Conservation (phyloP, 2,329 filamentous ascomycete genomes). For the Penicillium sp. region DNA sequence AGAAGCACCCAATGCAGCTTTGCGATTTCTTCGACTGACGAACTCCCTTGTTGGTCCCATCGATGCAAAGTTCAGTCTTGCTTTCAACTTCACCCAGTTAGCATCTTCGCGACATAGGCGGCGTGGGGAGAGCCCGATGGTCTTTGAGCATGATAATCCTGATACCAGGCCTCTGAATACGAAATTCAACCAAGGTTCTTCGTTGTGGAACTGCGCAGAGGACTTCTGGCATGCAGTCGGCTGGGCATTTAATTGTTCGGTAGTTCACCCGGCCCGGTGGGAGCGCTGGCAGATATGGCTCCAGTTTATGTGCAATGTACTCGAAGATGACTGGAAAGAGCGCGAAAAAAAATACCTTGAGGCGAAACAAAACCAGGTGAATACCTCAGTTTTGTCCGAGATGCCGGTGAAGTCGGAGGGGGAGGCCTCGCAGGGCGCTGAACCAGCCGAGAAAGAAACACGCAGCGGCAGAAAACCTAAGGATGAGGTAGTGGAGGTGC, state of each 20-base stretch:
- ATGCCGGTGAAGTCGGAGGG: slow-evolving; percentile 20
- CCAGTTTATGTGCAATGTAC: slow-evolving; percentile 59
- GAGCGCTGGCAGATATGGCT: slow-evolving; percentile 78
- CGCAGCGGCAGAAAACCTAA: slow-evolving; percentile 4
- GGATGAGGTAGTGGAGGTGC: neutral
- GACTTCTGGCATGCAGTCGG: slow-evolving; percentile 89
- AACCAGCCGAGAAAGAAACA: neutral
- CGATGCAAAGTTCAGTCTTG: slow-evolving; percentile 66
- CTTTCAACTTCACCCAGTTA: slow-evolving; percentile 64
- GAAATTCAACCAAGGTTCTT: slow-evolving; percentile 61
- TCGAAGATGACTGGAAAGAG: slow-evolving; percentile 46
- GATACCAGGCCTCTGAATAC: slow-evolving; percentile 56
- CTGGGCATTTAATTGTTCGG: slow-evolving; percentile 91
- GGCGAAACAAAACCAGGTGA: slow-evolving; percentile 23
- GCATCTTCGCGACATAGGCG: slow-evolving; percentile 31
- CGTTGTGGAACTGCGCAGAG: slow-evolving; percentile 71
- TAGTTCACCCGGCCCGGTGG: slow-evolving; percentile 71
- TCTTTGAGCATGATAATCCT: slow-evolving; percentile 30
- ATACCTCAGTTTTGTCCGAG: neutral
- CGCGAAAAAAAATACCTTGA: slow-evolving; percentile 24
- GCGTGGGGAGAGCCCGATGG: slow-evolving; percentile 17
- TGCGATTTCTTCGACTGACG: slow-evolving; percentile 68
- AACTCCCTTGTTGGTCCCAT: slow-evolving; percentile 65
- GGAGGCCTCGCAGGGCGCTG: slow-evolving; percentile 9
- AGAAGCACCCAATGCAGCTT: slow-evolving; percentile 63